phyloP scores from a whole-genome alignment of 768 basidiomycete species.

The Hygrophoropsis aurantiaca region DNA sequence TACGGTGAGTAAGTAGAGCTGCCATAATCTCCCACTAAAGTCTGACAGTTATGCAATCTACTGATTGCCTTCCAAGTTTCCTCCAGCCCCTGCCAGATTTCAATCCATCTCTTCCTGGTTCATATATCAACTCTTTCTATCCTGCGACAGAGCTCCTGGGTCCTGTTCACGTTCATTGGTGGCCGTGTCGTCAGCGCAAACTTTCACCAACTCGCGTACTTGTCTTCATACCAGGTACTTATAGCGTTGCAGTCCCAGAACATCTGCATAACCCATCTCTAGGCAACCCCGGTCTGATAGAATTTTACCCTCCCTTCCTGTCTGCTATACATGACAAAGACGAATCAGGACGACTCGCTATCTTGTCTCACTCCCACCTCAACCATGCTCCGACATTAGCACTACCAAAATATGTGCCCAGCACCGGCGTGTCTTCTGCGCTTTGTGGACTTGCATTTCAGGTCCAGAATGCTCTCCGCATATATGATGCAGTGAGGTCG shows the following conservation, averaged over 20 bases:
- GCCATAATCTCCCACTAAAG: too few species aligned
- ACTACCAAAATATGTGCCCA: background rate
- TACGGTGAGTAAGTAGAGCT: too few species aligned
- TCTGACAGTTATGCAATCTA: too few species aligned
- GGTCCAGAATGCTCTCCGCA: conserved; percentile 53
- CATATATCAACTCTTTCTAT: conserved; percentile 8
- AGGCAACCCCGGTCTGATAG: conserved; percentile 61
- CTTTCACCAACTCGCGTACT: conserved; percentile 34
- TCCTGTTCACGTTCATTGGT: conserved; percentile 53
- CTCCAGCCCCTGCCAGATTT: background rate
- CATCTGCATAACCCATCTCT: conserved; percentile 3
- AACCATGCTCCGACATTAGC: conserved; percentile 52
- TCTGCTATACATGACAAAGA: conserved; percentile 43
- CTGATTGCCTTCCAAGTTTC: conserved; percentile 5
- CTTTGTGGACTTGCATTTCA: conserved; percentile 45
- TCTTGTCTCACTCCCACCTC: conserved; percentile 63
- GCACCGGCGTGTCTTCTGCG: conserved; percentile 16
- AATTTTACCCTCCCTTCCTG: conserved; percentile 71
- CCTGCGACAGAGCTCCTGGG: conserved; percentile 24
- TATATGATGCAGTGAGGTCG: conserved; percentile 43
- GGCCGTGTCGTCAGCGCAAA: conserved; percentile 32
- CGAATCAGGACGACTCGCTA: conserved; percentile 39
- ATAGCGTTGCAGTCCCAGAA: background rate
- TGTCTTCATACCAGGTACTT: conserved; percentile 50
- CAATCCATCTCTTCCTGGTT: background rate